A percentile compares a stretch with the other conserved stretches of the same genome.
Conservation (phyloP, 2,329 filamentous ascomycete genomes). For the Fusarium begoniae region DNA sequence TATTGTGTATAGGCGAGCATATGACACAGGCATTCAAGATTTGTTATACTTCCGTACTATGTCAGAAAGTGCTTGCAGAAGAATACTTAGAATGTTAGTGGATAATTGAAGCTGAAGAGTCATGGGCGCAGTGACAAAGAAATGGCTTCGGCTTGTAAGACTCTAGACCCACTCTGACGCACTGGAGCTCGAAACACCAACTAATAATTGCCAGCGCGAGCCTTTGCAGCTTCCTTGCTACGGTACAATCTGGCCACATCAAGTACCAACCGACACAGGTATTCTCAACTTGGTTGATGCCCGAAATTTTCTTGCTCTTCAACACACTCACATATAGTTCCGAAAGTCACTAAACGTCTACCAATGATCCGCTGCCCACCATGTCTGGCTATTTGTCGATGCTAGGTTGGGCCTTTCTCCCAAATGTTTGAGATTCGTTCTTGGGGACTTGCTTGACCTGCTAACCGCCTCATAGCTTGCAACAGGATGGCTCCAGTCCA, state of each 20-base stretch:
- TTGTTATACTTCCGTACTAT: neutral
- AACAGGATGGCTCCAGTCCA: slow-evolving; percentile 78
- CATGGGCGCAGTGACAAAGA: neutral
- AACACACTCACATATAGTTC: neutral
- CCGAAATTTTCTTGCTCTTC: neutral
- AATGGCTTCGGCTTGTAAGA: neutral
- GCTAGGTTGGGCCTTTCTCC: slow-evolving; percentile 66
- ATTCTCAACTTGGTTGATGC: neutral
- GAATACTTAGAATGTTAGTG: neutral
- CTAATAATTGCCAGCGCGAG: slow-evolving; percentile 22
- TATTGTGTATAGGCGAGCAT: neutral
- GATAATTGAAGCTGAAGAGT: neutral
- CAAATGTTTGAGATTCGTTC: slow-evolving; percentile 53
- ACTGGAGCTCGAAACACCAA: slow-evolving; percentile 31
- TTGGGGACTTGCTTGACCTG: neutral
- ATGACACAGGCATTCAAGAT: neutral
- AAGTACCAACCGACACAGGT: neutral
- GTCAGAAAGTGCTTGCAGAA: neutral
- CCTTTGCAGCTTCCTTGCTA: slow-evolving; percentile 4
- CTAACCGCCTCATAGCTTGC: slow-evolving; percentile 66
- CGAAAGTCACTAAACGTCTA: neutral
- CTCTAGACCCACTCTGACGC: slow-evolving; percentile 41
- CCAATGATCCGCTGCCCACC: slow-evolving; percentile 36
- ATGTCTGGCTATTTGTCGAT: slow-evolving; percentile 65
- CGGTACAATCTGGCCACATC: slow-evolving; percentile 36